Base-by-base conservation (phyloP, 2,329 filamentous ascomycete genomes). In the Ophiostoma angusticollis region DNA sequence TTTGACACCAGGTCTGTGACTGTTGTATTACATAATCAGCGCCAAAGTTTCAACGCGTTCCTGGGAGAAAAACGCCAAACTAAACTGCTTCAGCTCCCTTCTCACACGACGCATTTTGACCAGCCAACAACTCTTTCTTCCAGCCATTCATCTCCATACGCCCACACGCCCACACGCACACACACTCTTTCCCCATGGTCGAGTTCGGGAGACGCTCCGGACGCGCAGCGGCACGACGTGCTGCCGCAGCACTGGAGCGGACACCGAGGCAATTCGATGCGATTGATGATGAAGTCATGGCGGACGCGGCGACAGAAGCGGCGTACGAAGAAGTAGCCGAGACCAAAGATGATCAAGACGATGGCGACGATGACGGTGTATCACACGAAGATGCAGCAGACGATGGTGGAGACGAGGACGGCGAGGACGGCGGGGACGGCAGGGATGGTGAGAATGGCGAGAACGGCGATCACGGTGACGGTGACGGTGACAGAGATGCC, bases 321-420 rank as follows among this genome's bases (percentile, higher is more conserved):
- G 60, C 52, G 3, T 52, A 47, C 11, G 58, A 53, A 8, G 54
- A 58, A 14, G 64, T 65, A n/a, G 61, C 62, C 35, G 61, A 61
- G 9, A 57, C 59, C 9, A 52, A 49, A 5, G 52, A 49, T 5
- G 60, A 58, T 31, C 59, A 58, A 43, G 57, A 58, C 17, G 59
- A 52, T 4, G 52, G 45, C n/a, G 58, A 54, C n/a, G 52, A 58
- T 13, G 64, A 65, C n/a, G 61, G 62, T 32, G 60, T 13, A 31
- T 51, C 52, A 13, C n/a, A 84, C 52, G 84, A 91, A 55, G 72
- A 83, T 42, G 84, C 84, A 1, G 70, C 71, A 8, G 83, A 91
- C 44, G 52, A 50, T 5, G 52, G 49, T 3, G 58, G 58, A 31
- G 59, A 57, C 44, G 58, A 58, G 17, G 58, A 52, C 4, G 52